Conservation (phyloP, 176 grass and related monocot species). For the Cenchrus fungigraminus region DNA sequence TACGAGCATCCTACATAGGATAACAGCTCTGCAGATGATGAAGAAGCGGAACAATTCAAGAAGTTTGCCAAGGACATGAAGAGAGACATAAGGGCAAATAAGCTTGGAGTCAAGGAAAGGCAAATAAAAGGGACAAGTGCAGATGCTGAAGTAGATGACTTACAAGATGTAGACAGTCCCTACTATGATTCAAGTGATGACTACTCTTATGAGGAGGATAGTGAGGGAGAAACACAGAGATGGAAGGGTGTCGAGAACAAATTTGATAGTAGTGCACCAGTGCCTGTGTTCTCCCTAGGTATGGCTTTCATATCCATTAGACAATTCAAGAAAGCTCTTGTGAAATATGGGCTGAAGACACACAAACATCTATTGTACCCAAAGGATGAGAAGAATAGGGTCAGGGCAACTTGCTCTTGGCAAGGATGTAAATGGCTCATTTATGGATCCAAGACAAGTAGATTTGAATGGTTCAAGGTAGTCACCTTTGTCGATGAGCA, state of each 20-base stretch:
- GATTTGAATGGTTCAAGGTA: too few relatives aligned
- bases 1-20: not conserved
- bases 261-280: not conserved
- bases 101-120: not conserved
- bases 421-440: too few relatives aligned
- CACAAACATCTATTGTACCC: too few relatives aligned
- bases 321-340: not conserved
- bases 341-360: not conserved
- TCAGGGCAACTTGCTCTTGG: too few relatives aligned
- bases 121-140: accelerated
- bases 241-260: not conserved
- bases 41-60: not conserved
- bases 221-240: not conserved
- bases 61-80: not conserved
- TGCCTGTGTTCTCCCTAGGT: not conserved
- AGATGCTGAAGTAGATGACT: not conserved
- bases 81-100: accelerated
- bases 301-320: not conserved
- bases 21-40: not conserved
- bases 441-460: too few relatives aligned
- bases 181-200: not conserved
- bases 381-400: too few relatives aligned
- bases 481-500: too few relatives aligned
- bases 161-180: not conserved
- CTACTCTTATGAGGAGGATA: not conserved